These are phyloP conservation scores for Pythium biforme DNA, from an alignment of 352 stramenopile genomes.

Conservation along the genomic window DNA sequence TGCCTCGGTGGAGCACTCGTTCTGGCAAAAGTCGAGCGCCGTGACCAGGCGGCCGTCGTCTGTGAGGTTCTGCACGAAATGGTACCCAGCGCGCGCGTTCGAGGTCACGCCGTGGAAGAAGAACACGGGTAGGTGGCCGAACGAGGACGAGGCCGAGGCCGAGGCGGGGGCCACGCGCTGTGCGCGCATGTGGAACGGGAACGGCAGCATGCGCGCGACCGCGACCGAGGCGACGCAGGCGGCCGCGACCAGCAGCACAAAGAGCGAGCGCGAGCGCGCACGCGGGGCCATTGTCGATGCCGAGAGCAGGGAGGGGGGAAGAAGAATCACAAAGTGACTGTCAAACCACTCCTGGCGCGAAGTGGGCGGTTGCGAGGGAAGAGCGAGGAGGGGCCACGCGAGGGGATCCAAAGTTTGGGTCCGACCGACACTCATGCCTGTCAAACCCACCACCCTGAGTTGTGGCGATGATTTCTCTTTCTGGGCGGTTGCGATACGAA, in stretches of 20 bases:
- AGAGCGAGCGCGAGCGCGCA: conserved; percentile 1
- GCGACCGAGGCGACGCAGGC: conserved; percentile 12
- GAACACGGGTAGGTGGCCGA: conserved; percentile 34
- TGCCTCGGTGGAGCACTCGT: conserved; percentile 33
- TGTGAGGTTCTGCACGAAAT: conserved; percentile 38
- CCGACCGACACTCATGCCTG: neutral
- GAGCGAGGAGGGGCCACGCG: neutral
- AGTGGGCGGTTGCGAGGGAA: too few species aligned
- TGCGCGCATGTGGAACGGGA: conserved; percentile 8
- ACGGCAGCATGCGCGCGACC: conserved; percentile 16
- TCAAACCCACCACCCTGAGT: neutral
- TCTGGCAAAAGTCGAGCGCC: conserved; percentile 38
- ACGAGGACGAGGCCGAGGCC: neutral
- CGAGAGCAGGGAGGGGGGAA: neutral
- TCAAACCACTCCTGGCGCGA: too few species aligned
- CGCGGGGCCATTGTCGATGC: conserved; percentile 1
- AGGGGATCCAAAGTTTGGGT: neutral
- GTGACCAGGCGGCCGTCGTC: conserved; percentile 33
- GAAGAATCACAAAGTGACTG: neutral
- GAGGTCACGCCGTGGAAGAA: conserved; percentile 50
- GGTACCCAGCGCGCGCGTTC: conserved; percentile 30
- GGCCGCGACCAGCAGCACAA: conserved; percentile 6
- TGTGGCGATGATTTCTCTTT: too few species aligned
- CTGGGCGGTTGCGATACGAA: neutral
- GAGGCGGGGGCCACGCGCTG: neutral